These are phyloP conservation scores for Rhexocercosporidium sp. DNA, from an alignment of 2,329 filamentous ascomycete species.

Conservation along the genomic window DNA sequence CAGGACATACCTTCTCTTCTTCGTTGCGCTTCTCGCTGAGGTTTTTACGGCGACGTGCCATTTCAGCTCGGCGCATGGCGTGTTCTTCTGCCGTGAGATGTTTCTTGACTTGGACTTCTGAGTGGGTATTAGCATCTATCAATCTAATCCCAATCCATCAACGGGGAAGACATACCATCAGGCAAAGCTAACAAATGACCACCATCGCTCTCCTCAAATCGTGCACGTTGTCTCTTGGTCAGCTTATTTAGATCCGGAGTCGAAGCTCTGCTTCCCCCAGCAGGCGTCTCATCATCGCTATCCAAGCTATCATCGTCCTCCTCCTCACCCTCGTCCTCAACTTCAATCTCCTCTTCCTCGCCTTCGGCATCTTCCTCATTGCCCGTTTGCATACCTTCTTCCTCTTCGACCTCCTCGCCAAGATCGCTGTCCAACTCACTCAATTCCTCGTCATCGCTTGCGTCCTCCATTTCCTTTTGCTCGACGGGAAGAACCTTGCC, in stretches of 20 bases:
- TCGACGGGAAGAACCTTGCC: slow-evolving; percentile 36
- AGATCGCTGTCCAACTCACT: slow-evolving; percentile 42
- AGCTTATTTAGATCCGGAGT: slow-evolving; percentile 69
- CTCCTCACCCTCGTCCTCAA: slow-evolving; percentile 46
- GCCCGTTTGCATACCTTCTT: slow-evolving; percentile 50
- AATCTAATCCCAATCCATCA: not conserved
- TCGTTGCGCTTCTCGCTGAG: slow-evolving; percentile 78
- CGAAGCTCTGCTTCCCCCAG: slow-evolving; percentile 56
- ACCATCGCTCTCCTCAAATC: slow-evolving; percentile 56
- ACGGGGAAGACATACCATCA: slow-evolving; percentile 43
- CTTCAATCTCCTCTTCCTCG: slow-evolving; percentile 52
- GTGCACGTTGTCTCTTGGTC: slow-evolving; percentile 70
- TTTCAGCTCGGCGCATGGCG: slow-evolving; percentile 74
- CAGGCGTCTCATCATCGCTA: slow-evolving; percentile 47
- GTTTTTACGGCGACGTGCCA: slow-evolving; percentile 75
- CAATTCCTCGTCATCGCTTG: slow-evolving; percentile 44
- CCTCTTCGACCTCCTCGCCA: slow-evolving; percentile 54
- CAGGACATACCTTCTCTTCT: slow-evolving; percentile 68
- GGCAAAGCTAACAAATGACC: slow-evolving; percentile 49
- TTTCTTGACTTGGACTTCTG: slow-evolving; percentile 69
- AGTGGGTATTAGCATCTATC: slow-evolving; percentile 25
- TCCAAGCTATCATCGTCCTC: slow-evolving; percentile 46
- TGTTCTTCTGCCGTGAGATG: slow-evolving; percentile 75
- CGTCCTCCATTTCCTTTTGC: slow-evolving; percentile 39
- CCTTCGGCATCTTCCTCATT: slow-evolving; percentile 49